Base-by-base conservation (phyloP, 176 grass and related monocot species). In the Dendrocalamus sinicus region DNA sequence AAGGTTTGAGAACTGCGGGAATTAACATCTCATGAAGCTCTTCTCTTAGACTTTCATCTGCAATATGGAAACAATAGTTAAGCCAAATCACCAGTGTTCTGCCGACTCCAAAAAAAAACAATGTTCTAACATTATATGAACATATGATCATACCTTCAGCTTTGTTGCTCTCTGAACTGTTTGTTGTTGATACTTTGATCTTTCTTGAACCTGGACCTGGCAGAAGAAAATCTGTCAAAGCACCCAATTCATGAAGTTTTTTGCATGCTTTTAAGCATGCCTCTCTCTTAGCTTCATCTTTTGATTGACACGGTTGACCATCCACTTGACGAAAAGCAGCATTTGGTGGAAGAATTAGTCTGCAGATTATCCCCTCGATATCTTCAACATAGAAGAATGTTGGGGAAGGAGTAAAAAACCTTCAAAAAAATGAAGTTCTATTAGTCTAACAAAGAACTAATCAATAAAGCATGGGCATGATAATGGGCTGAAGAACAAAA, bases 151-250 rank as follows among this genome's bases (percentile, higher is more conserved):
- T 90, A 93, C 95, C 95, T 78, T 89, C 85, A 83, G 50, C 46
- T 28, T 24, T 90, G 46, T 92, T 88, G 77, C 23, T 86, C 83
- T 61, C 44, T 39, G 78, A 85, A 85, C 62, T 84, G 47, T 89
- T 75, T 66, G 51, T 69, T 66, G 70, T 67, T 72, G 88, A 75
- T 85, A 57, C 88, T n/a, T 55, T 92, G 66, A 73, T 88, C 80
- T 90, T 90, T 87, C 62, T 88, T 79, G 83, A 81, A 90, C 62
- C 81, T 82, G 84, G 39, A 86, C 83, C 89, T 23, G 95, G 95
- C 61, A 98, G 84, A 82, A 98, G 95, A 93, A 92, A 98, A 90
- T 98, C 89, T 63, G 93, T 93, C 86, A 98, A 91, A 89, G 91
- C 93, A 92, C 93, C 89, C 51, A 83, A 15, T 73, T 92, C 73